Base-by-base conservation (phyloP, 352 stramenopile genomes). In the Aphanomyces invadans region DNA sequence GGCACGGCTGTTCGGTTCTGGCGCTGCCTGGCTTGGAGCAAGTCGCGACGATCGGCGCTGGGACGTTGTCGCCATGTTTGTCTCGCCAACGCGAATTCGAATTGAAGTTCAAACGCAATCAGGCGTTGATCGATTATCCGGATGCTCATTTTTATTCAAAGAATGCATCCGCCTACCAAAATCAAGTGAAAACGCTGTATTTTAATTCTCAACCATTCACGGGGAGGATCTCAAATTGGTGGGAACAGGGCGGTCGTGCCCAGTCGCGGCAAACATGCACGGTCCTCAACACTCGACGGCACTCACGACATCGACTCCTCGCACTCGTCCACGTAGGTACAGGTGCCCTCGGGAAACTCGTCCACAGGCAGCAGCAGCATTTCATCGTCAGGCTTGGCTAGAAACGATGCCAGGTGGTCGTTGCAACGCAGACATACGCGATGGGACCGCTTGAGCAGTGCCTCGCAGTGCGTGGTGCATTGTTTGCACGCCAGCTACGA, bases 381-480 rank as follows among this genome's bases (percentile, higher is more conserved):
- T n/a, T 55, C 48, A 5, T 55, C 23, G 7, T 53, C 55, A 15
- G 55, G 32, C 60, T 67, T 67, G 32, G 60, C 60, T 42, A 57
- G 60, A 17, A 67, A 45, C n/a, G 42, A 42, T 10, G 33, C 26
- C 2, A 67, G n/a, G 23, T 56, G 46, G 2, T 10, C 60, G 32
- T 67, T 44, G 49, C 60, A 67, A 7, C 25, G 49, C 12, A 42
- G n/a, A 48, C 60, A 67, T 2, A 52, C 60, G 31, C 60, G 60
- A 25, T 67, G 38, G 2, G 45, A 51, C 15, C 21, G 15, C 17
- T 67, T 56, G n/a, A 49, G 48, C 19, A 56, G 46, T 19, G 45
- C 32, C 11, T 67, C 60, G 26, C 49, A 60, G 45, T 67, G 60
- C 23, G 45, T 67, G 12, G 60, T 38, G 42, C 60, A 67, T 2